phyloP scores from a whole-genome alignment of 306 rosid species.

The Prunus salicina region DNA sequence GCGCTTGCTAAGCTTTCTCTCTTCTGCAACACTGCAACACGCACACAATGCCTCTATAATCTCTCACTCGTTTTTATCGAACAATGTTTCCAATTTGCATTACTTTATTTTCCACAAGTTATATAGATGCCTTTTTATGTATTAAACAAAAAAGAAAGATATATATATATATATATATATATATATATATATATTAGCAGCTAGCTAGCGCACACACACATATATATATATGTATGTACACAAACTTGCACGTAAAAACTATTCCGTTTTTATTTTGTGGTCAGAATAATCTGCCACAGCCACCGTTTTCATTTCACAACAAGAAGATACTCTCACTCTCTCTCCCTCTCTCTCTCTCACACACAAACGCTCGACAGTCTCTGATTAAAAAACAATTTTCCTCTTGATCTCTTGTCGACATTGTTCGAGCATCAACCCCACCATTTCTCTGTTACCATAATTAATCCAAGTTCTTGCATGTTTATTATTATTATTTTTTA shows the following conservation, averaged over 20 bases:
- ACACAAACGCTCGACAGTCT: background rate
- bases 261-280: background rate
- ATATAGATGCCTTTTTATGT: background rate
- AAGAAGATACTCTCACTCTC: background rate
- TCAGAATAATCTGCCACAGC: constrained; percentile 8
- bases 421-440: background rate
- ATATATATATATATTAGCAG: background rate
- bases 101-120: too few relatives aligned
- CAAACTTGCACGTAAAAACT: constrained; percentile 6
- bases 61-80: background rate
- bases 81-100: background rate
- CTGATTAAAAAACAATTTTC: background rate
- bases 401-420: background rate
- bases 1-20: background rate
- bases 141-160: background rate
- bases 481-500: background rate
- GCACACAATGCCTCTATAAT: background rate
- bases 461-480: background rate
- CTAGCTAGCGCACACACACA: background rate
- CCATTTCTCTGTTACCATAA: background rate
- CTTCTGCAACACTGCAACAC: background rate
- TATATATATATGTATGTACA: background rate
- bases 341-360: background rate
- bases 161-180: too few relatives aligned
- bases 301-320: constrained; percentile 6